A percentile compares a stretch with the other conserved stretches of the same genome.
These are phyloP conservation scores for Teunomyces cretensis DNA, from an alignment of 805 yeast species.

Conservation along the genomic window DNA sequence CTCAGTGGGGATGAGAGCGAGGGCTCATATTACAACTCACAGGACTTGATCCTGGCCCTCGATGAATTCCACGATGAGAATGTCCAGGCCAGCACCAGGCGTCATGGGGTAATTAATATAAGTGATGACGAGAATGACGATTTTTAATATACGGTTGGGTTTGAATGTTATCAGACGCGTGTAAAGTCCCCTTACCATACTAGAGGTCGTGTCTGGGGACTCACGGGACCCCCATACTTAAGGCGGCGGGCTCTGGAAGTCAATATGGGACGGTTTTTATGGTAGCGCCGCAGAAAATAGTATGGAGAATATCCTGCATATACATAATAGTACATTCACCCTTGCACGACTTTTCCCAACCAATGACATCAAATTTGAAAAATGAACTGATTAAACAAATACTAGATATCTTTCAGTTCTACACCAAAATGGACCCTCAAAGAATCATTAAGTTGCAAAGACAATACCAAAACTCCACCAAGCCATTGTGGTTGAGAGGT, in stretches of 20 bases:
- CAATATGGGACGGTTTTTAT: too few species aligned
- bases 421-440: slow-evolving; percentile 41
- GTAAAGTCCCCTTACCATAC: too few species aligned
- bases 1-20: slow-evolving; percentile 13
- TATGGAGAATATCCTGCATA: too few species aligned
- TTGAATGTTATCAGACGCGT: too few species aligned
- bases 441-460: slow-evolving; percentile 47
- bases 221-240: too few species aligned
- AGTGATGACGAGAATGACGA: slow-evolving; percentile 10
- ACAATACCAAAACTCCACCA: slow-evolving; percentile 42
- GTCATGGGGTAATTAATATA: slow-evolving; percentile 16
- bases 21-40: slow-evolving; percentile 10
- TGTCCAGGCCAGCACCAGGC: slow-evolving; percentile 11
- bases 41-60: slow-evolving; percentile 24
- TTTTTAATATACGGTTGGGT: not conserved
- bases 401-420: slow-evolving; percentile 1
- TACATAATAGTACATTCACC: not conserved
- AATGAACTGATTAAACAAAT: slow-evolving; percentile 15
- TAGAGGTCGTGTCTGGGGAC: too few species aligned
- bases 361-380: slow-evolving; percentile 8
- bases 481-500: slow-evolving; percentile 47
- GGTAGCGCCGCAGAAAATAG: too few species aligned
- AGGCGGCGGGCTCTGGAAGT: too few species aligned
- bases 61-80: slow-evolving; percentile 22
- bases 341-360: slow-evolving; percentile 3